phyloP scores from a whole-genome alignment of 2,329 filamentous ascomycete genomes.

The Talaromyces sp. region DNA sequence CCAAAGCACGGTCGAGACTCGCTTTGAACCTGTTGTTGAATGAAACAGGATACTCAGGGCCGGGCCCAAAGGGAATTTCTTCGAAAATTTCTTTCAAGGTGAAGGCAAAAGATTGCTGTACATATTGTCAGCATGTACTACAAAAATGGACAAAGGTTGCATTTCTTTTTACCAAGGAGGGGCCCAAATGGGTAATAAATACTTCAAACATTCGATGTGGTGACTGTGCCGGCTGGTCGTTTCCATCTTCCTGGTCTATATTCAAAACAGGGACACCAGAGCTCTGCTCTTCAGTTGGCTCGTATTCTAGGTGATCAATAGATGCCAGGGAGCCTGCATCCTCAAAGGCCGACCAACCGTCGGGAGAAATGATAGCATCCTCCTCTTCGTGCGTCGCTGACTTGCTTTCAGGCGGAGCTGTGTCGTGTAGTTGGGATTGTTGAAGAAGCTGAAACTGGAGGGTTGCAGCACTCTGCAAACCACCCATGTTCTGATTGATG shows the following conservation, averaged over 20 bases:
- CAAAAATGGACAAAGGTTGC: not conserved
- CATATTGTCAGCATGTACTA: slow-evolving; percentile 6
- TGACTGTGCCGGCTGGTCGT: slow-evolving; percentile 12
- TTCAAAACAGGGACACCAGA: slow-evolving; percentile 4
- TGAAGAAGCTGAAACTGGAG: slow-evolving; percentile 83
- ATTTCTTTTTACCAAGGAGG: slow-evolving; percentile 64
- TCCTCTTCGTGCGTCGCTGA: not conserved
- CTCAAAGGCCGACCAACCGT: slow-evolving; percentile 36
- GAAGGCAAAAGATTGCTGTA: slow-evolving; percentile 78
- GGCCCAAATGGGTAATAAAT: slow-evolving; percentile 83
- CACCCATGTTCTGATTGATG: slow-evolving; percentile 83
- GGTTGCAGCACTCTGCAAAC: slow-evolving; percentile 79
- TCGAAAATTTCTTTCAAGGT: slow-evolving; percentile 85
- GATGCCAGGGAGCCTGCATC: slow-evolving; percentile 50
- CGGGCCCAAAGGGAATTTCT: slow-evolving; percentile 74
- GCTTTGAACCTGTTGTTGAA: slow-evolving; percentile 75
- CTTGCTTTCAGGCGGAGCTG: not conserved
- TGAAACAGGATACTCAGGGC: slow-evolving; percentile 63
- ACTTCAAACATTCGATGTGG: slow-evolving; percentile 84
- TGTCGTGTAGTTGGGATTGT: slow-evolving; percentile 40
- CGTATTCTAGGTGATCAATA: slow-evolving; percentile 58
- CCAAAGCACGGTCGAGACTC: slow-evolving; percentile 75
- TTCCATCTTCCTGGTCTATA: slow-evolving; percentile 11
- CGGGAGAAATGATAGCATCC: slow-evolving; percentile 25
- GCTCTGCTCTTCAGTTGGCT: slow-evolving; percentile 38